Conservation (phyloP, 345 rosid genomes). For the Bruguiera parviflora region DNA sequence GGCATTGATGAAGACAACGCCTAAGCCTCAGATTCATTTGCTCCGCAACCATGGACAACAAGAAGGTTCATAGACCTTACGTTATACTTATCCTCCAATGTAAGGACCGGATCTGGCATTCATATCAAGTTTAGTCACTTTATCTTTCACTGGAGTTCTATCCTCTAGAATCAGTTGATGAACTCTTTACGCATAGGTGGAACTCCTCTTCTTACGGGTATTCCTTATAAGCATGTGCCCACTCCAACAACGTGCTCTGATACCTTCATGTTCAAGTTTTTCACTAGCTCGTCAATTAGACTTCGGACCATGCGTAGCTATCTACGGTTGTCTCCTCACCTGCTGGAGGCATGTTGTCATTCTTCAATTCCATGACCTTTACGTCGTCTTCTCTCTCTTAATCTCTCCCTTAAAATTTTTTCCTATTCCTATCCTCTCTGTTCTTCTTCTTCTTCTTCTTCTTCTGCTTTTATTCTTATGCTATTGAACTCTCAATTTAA, state of each 20-base stretch:
- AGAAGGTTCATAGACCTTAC: neutral
- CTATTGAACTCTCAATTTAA: too few relatives aligned
- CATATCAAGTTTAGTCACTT: slow-evolving; percentile 34
- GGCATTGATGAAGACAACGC: neutral
- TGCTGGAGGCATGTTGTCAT: slow-evolving; percentile 33
- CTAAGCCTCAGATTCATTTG: neutral
- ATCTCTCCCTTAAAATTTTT: too few relatives aligned
- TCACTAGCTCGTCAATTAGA: slow-evolving; percentile 19
- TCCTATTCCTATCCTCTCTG: too few relatives aligned
- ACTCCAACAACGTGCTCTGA: slow-evolving; percentile 33
- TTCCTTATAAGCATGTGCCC: slow-evolving; percentile 63
- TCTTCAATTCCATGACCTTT: slow-evolving; percentile 19
- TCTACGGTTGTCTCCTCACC: slow-evolving; percentile 79
- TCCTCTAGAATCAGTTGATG: slow-evolving; percentile 75
- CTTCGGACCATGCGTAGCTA: too few relatives aligned
- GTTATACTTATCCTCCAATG: neutral
- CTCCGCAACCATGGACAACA: neutral
- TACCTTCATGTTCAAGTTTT: slow-evolving; percentile 32
- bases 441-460: too few relatives aligned
- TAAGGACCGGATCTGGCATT: neutral
- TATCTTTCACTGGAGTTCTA: slow-evolving; percentile 66
- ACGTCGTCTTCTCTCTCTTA: too few relatives aligned
- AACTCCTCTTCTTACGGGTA: slow-evolving; percentile 77
- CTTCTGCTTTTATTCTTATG: too few relatives aligned
- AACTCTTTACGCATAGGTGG: slow-evolving; percentile 59